These are phyloP conservation scores for Cryptosporidium ubiquitum DNA, from an alignment of 169 alveolate species.

Conservation along the genomic window DNA sequence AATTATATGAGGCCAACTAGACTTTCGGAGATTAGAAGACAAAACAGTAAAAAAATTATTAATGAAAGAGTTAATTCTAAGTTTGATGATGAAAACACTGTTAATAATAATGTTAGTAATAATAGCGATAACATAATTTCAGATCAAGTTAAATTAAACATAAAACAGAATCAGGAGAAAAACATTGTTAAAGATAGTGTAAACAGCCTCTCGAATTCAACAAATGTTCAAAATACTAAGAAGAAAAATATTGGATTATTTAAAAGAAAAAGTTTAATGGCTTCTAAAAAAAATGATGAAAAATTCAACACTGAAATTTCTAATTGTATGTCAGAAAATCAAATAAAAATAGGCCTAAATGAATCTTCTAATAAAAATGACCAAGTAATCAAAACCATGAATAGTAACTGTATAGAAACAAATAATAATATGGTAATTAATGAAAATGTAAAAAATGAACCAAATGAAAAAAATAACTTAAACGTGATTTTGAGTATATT, in stretches of 20 bases:
- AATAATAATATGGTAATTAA: neutral
- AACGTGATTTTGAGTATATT: conserved; percentile 9
- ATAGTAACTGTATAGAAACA: no score
- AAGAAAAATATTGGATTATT: neutral
- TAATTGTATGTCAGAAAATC: neutral
- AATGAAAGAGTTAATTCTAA: neutral
- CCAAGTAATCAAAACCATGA: no score
- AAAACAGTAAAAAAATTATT: neutral
- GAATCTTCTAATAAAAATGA: neutral
- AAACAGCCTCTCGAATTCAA: neutral
- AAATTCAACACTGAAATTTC: neutral
- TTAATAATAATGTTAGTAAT: no score
- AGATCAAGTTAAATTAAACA: neutral
- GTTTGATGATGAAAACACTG: neutral
- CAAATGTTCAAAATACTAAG: neutral
- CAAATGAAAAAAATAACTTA: neutral
- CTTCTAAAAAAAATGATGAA: neutral
- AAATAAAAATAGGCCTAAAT: neutral
- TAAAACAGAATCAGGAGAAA: neutral
- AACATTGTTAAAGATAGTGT: neutral
- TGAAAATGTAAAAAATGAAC: neutral
- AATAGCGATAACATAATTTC: neutral
- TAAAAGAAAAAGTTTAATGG: neutral
- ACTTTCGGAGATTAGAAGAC: conserved; percentile 42
- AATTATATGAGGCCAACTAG: conserved; percentile 70